Evolutionary conservation across 352 stramenopile genomes (phyloP), one percentile per base, ranked within the genome.

Genomic region (Phytophthora capsici): DNA sequence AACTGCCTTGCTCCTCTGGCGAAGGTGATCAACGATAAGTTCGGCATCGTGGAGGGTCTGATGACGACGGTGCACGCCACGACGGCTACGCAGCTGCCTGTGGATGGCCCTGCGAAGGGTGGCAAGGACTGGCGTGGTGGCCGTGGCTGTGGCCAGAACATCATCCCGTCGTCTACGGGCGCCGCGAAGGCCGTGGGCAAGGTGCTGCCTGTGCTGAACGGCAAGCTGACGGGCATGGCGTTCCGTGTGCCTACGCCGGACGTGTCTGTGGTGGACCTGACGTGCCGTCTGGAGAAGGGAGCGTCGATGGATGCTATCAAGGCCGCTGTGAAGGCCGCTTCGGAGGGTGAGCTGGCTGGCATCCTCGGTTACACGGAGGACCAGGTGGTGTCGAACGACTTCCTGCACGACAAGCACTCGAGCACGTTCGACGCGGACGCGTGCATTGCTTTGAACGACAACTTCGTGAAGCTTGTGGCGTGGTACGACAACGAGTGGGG

Each of bases 401-500:
- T 99, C 67, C 83, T 99, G 61, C 86, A 90, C 65, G 95, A 99
- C 84, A 79, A 90, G 56, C 90, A 88, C 53, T 73, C 66, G 49
- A 59, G 34, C 46, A 73, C 49, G 38, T 75, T 78, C 46, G 61
- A 78, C 34, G 70, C 66, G 19, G 48, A 61, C n/a, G 66, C 66
- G 10, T 62, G 66, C 43, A 73, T 73, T 47, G 66, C 59, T 62
- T 93, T 99, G 65, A 99, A 97, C 72, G 89, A 97, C 66, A 88
- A 97, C 77, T 99, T 99, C 75, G 95, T 99, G 63, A 99, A 99
- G 96, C 89, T 99, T 69, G 90, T 99, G 49, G 94, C 95, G 59
- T 99, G 97, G 97, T 99, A 99, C 81, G 98, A 99, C 89, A 99
- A 34, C 90, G 97, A 99, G 83, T 99, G 94, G 84, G 97, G 97